A percentile compares a stretch with the other conserved stretches of the same genome.
Conservation (phyloP, 164 flowering plant species). For the Litsea cubeba region DNA sequence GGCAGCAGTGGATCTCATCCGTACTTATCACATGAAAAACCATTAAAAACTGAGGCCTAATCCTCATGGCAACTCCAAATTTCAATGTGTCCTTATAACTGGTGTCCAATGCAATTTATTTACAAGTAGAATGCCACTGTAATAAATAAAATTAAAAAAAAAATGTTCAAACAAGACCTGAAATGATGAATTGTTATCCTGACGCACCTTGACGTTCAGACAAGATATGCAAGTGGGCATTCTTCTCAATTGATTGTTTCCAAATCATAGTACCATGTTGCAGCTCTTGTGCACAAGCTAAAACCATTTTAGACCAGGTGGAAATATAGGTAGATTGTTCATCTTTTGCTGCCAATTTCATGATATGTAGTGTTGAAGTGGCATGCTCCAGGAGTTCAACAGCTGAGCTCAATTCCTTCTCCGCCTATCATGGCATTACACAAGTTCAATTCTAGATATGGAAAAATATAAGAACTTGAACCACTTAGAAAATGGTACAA, state of each 20-base stretch:
- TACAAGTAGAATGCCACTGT: no score
- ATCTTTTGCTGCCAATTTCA: slow-evolving; percentile 47
- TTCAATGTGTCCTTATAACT: no score
- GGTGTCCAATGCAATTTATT: no score
- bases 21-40: no score
- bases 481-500: not conserved
- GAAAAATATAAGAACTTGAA: not conserved
- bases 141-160: no score
- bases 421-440: slow-evolving; percentile 40
- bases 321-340: slow-evolving; percentile 53
- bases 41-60: no score
- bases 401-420: slow-evolving; percentile 47
- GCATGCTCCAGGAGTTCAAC: slow-evolving; percentile 60
- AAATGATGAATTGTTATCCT: not conserved
- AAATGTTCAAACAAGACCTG: not conserved
- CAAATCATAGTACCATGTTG: slow-evolving; percentile 65
- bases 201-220: slow-evolving; percentile 55
- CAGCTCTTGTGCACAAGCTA: slow-evolving; percentile 70
- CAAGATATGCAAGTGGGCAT: slow-evolving; percentile 36
- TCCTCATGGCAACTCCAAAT: no score
- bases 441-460: not conserved
- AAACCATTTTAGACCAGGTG: slow-evolving; percentile 60
- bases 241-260: slow-evolving; percentile 49
- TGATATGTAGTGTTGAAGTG: slow-evolving; percentile 34
- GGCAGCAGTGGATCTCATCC: no score